These are phyloP conservation scores for Inga leiocalycina DNA, from an alignment of 306 rosid genomes.

Conservation along the genomic window DNA sequence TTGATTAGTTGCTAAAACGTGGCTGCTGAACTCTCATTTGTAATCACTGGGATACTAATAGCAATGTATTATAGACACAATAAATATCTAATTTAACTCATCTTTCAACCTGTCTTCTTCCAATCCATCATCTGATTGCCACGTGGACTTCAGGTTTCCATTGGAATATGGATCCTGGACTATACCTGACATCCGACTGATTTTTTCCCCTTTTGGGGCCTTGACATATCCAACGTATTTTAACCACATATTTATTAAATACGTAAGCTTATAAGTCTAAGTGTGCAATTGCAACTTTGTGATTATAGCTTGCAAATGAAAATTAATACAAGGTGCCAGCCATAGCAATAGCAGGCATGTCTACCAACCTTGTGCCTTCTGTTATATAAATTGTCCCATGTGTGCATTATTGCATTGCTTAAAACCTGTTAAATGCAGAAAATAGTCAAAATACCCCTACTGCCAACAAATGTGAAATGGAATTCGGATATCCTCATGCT, in stretches of 20 bases:
- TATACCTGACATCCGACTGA: not conserved
- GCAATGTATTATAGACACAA: constrained; percentile 11
- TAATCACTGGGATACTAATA: not conserved
- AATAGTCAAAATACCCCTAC: not conserved
- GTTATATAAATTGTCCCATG: not conserved
- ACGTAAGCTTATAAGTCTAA: not conserved
- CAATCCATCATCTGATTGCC: not conserved
- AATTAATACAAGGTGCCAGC: not conserved
- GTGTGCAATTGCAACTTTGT: not conserved
- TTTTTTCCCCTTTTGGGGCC: not conserved
- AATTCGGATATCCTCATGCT: not conserved
- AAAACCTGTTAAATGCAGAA: constrained; percentile 13
- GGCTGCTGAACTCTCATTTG: constrained; percentile 22
- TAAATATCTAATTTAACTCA: not conserved
- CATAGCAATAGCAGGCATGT: not conserved
- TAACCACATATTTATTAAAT: not conserved
- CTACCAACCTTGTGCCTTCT: not conserved
- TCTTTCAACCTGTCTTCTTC: constrained; percentile 29
- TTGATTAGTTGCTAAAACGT: constrained; percentile 19
- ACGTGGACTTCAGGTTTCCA: not conserved
- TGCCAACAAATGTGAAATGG: not conserved
- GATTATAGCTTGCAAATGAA: not conserved
- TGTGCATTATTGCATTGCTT: not conserved
- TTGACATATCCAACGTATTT: not conserved
- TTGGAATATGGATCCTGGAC: not conserved